Evolutionary conservation across 73 alveolate species (phyloP), one percentile per base, ranked within the genome.

Genomic region (Strombidium stylifer): DNA sequence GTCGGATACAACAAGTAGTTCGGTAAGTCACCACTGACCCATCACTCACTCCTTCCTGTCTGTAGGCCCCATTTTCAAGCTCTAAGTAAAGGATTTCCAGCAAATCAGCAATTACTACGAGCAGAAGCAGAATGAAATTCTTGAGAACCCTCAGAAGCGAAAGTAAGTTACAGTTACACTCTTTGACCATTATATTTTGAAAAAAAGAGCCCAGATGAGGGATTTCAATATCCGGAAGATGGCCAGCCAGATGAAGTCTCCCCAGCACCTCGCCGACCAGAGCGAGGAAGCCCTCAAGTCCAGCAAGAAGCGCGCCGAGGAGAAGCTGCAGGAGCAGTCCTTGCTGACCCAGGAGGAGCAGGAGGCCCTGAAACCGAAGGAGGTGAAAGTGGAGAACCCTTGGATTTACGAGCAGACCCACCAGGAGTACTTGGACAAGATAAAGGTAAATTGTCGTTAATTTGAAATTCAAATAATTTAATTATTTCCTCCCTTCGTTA

Each of bases 321-420:
- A 19, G 46, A 54, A 47, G 58, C 66, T 62, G 30, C 69, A 70
- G 56, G 59, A 70, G 58, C 75, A 66, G 1, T 55, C 84, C 2
- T 49, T 53, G 57, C 58, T 70, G 40, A 55, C 84, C 11, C 36
- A 39, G 40, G 84, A 70, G 34, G 84, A 70, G 44, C 41, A 56
- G 31, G 59, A 70, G 28, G 69, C 69, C 31, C 67, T 70, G 11
- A 19, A 70, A 70, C 84, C 84, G 4, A 70, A 47, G 53, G 74
- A 70, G 18, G 57, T 70, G 31, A 58, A 60, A 26, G 79, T 78
- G 11, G 89, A 36, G 27, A 78, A 78, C 60, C 89, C 89, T 4
- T 78, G 82, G 89, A 78, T 78, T 57, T 66, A 68, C 36, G 71
- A 78, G 32, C 78, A 77, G 16, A 78, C 79, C 7, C 89, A 78